Evolutionary conservation across 1,284 basidiomycete genomes (phyloP), one percentile per base, ranked within the genome.

Genomic region (Boletellus deceptivus): DNA sequence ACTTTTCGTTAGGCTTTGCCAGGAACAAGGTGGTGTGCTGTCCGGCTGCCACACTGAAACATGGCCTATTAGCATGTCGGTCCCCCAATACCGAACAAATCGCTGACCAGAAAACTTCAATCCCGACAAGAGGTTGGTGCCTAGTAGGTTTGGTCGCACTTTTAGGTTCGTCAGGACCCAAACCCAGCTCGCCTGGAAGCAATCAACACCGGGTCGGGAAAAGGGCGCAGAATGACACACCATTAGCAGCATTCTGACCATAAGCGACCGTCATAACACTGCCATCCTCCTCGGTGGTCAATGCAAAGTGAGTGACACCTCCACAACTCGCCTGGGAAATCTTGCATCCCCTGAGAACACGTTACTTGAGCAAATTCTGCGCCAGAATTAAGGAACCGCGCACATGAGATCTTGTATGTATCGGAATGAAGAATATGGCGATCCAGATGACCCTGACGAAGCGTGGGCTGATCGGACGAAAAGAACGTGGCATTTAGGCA

Each of bases 221-320:
- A 24, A 33, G 16, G 9, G 16, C 11, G 3, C 1, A 6, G 20
- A 18, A 48, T 3, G 7, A 54, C 68, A 33, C 54, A 84, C 84
- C 86, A 60, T 91, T 90, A 42, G 82, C 77, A 18, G 85, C 83
- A 52, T 87, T 89, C 66, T 95, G 92, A 2, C 92, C 93, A 75
- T 89, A 96, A 7, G 83, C 84, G 39, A 95, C 84, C 9, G 91
- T 89, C 84, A 93, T 91, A 0, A 82, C 73, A 16, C 75, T 71
- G 7, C 79, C 83, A 38, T 92, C 89, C 27, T 86, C 82, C 29
- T 89, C 84, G 2, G 82, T 78, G 0, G 85, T 83, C 16, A 89
- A 76, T 17, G 86, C 78, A 74, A 92, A 95, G 61, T 95, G 89
- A 0, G 93, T 94, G n/a, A 93, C 91, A 16, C 93, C 93, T 20